Evolutionary conservation across 2,329 filamentous ascomycete species (phyloP), one percentile per base, ranked within the genome.

Genomic region (Trichoderma atroviride): DNA sequence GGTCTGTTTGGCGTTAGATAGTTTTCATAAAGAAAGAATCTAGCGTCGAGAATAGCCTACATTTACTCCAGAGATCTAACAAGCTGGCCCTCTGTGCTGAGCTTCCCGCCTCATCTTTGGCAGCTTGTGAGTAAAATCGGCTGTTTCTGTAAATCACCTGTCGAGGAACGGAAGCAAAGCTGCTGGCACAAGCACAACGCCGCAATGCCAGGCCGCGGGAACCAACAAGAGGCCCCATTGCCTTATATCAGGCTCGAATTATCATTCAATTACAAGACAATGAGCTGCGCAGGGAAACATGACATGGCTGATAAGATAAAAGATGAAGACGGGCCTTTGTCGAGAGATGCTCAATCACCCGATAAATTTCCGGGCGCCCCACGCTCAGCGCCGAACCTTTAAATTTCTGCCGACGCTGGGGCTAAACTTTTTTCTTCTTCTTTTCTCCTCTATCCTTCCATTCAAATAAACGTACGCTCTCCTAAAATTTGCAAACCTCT

Each of bases 401-500:
- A 82, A 83, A 82, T 75, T 73, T 71, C 72, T 74, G 62, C 70
- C 68, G 67, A 69, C 74, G 58, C 58, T 61, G 37, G 40, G 27
- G 50, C 43, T 19, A 5, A n/a, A 40, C 16, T 63, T 68, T 75
- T 75, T 79, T 81, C 81, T 79, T 81, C 84, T 83, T 81, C 86
- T 86, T 85, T 82, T 83, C 78, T 77, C 85, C 89, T 87, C 91
- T 89, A 87, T 95, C 93, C 94, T 93, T 97, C 97, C 94, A 92
- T 94, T 97, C 96, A 97, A 96, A 91, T 90, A 91, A 88, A 93
- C 85, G 94, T 97, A 86, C 88, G 94, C 89, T 2, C 11, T 14
- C 58, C 65, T 10, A 59, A 59, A 73, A 72, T 72, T 71, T 74
- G 50, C 67, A 62, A 60, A 69, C 31, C 33, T 9, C 16, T n/a